Evolutionary conservation across 441 rosid genomes (phyloP), one percentile per base, ranked within the genome.

Genomic region (Croton laevigatus): DNA sequence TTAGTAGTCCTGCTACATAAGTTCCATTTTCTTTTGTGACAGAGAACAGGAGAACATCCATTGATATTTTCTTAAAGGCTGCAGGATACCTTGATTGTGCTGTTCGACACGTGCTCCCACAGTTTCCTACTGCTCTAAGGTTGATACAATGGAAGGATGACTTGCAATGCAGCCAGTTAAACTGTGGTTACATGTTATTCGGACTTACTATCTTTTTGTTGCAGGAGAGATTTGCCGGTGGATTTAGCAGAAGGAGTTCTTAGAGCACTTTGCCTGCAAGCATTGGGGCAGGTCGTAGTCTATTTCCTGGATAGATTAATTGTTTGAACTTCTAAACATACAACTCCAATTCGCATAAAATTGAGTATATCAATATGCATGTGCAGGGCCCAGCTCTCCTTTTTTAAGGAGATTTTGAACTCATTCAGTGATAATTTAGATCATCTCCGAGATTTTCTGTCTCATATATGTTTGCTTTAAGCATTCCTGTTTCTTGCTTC

Each of bases 61-160:
- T 96, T 68, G 99, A 96, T 79, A 83, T 91, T 65, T 96, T 96
- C 86, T 81, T 96, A 85, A 93, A 91, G 86, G 99, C 97, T 62
- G 96, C 98, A 45, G 99, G 99, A 73, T 91, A 88, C 79, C 82
- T 96, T 77, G 98, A 96, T 81, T 91, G 89, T 81, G 98, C 98
- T 71, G 88, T 96, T 71, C 90, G 82, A 62, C 87, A 90, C 75
- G 94, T 93, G 68, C 86, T 93, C 48, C 99, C 98, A 63, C 97
- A 93, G 66, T 81, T 96, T 71, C 84, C 94, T 49, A 51, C 75
- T 71, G 93, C 88, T 76, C 79, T 79, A 78, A 91, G 99, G 99
- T 96, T 82, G 76, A 64, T 66, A 71, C 20, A 42, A 73, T 73
- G 65, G 59, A 45, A 52, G 58, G 49, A 16, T 74, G 71, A 63